Evolutionary conservation across 768 basidiomycete species (phyloP).

Genomic region (Glaciozyma antarctica): DNA sequence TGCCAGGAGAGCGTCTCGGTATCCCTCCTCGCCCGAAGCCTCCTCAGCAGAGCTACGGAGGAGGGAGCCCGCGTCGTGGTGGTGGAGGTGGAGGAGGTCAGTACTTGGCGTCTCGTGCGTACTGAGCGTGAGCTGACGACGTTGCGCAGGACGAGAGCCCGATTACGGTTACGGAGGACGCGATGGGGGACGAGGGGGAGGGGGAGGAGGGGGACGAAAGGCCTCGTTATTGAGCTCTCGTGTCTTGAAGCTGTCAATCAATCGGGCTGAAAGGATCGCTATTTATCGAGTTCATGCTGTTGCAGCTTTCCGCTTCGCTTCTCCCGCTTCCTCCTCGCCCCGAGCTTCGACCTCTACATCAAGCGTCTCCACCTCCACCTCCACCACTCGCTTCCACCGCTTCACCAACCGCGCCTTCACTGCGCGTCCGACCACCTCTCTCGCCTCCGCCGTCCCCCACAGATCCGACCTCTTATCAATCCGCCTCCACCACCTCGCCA

Average conservation of each 20-base stretch:
- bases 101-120: not conserved
- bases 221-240: not conserved
- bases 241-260: not conserved
- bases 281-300: not conserved
- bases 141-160: not conserved
- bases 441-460: not conserved
- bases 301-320: not conserved
- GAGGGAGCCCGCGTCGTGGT: not conserved
- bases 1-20: slow-evolving; percentile 28
- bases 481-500: not conserved
- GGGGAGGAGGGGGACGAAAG: not conserved
- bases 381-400: not conserved
- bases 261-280: not conserved
- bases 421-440: not conserved
- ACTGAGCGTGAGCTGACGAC: not conserved
- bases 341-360: no score
- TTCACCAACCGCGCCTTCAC: not conserved
- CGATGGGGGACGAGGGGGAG: not conserved
- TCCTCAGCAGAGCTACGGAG: not conserved
- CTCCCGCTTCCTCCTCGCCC: not conserved
- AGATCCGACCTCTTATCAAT: not conserved
- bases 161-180: not conserved
- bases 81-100: not conserved
- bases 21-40: slow-evolving; percentile 7
- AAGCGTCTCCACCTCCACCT: not conserved